These are phyloP conservation scores for Trichoderma citrinoviride DNA, from an alignment of 2,329 filamentous ascomycete genomes.

Conservation along the genomic window DNA sequence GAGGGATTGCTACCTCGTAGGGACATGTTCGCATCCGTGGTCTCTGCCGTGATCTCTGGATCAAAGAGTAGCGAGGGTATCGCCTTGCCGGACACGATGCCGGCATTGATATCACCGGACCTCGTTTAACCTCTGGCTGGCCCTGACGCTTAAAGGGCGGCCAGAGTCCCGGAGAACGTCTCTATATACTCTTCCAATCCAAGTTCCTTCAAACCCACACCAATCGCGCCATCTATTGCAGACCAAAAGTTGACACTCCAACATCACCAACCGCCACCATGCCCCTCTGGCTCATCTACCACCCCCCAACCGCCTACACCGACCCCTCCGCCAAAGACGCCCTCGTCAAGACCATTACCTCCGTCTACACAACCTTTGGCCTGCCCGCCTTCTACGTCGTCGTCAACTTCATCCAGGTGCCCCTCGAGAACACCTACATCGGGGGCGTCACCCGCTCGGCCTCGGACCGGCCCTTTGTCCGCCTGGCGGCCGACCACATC, in stretches of 20 bases:
- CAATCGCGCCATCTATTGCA: no score
- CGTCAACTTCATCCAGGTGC: conserved; percentile 20
- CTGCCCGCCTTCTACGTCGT: conserved; percentile 21
- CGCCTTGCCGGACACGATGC: no score
- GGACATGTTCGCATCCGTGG: background rate
- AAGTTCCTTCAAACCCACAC: no score
- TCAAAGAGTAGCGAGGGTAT: no score
- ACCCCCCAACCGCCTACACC: conserved; percentile 10
- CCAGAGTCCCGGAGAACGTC: no score
- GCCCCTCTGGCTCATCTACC: conserved; percentile 22
- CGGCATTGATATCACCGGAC: no score
- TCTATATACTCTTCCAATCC: no score
- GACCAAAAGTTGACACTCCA: no score
- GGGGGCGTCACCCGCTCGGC: conserved; percentile 3
- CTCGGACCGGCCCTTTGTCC: conserved; percentile 16
- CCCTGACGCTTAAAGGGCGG: no score
- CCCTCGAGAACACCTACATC: conserved; percentile 2
- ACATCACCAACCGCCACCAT: conserved; percentile 6
- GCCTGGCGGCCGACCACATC: conserved; percentile 19
- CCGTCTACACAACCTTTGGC: conserved; percentile 11
- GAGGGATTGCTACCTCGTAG: background rate
- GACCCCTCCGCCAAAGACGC: conserved; percentile 14
- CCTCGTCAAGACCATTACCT: conserved; percentile 14
- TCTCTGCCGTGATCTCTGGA: background rate
- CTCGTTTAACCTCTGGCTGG: no score